Evolutionary conservation across 2,329 filamentous ascomycete species (phyloP).

Genomic region (Stemphylium vesicarium): DNA sequence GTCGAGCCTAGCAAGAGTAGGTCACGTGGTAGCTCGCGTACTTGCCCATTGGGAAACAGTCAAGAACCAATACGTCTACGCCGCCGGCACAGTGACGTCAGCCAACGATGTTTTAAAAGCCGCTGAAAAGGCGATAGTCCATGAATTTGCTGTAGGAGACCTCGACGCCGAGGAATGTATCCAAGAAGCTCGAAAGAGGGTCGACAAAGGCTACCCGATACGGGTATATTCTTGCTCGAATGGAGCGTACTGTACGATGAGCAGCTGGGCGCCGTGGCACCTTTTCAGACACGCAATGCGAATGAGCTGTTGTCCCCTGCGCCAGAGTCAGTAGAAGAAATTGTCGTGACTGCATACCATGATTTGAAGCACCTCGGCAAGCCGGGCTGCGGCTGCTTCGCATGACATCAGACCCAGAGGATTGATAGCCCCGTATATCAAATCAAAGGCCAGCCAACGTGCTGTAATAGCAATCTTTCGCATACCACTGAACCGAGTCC

Average conservation of each 20-base stretch:
- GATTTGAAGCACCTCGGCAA: conserved; percentile 31
- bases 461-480: not conserved
- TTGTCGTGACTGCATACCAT: conserved; percentile 28
- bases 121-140: conserved; percentile 35
- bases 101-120: conserved; percentile 41
- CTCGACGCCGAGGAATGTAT: conserved; percentile 45
- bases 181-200: conserved; percentile 43
- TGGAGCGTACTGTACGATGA: conserved; percentile 48
- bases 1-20: conserved; percentile 42
- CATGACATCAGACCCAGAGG: conserved; percentile 7
- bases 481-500: not conserved
- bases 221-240: conserved; percentile 49
- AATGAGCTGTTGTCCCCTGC: conserved; percentile 25
- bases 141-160: conserved; percentile 41
- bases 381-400: conserved; percentile 45
- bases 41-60: conserved; percentile 42
- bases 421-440: not conserved
- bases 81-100: conserved; percentile 39
- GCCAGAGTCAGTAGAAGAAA: conserved; percentile 25
- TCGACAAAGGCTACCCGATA: conserved; percentile 48
- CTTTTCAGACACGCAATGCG: conserved; percentile 36
- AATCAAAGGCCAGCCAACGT: not conserved
- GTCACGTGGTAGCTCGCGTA: conserved; percentile 33
- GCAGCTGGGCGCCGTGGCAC: conserved; percentile 24
- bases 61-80: conserved; percentile 47